A percentile compares a stretch with the other conserved stretches of the same genome.
phyloP scores from a whole-genome alignment of 1,139 yeast genomes.

The Blastobotrys buckinghamii region DNA sequence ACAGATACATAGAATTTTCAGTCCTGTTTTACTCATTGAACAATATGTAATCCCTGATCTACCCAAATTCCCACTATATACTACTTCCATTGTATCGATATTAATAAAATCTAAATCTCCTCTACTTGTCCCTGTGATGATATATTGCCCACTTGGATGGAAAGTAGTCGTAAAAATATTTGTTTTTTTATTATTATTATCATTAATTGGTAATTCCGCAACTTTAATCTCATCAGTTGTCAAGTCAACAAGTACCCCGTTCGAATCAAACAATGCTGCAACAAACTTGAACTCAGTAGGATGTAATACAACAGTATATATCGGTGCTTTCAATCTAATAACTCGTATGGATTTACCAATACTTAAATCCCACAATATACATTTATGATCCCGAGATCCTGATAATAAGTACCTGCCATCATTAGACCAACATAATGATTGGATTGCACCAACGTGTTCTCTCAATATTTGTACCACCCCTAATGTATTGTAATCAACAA shows the following conservation, averaged over 20 bases:
- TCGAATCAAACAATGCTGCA: constrained; percentile 38
- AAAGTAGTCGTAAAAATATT: constrained; percentile 32
- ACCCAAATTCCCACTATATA: constrained; percentile 52
- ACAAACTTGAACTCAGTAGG: constrained; percentile 49
- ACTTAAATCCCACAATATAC: constrained; percentile 73
- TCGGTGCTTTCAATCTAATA: constrained; percentile 59
- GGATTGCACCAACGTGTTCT: constrained; percentile 70
- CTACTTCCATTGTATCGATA: constrained; percentile 28
- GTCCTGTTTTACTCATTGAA: constrained; percentile 58
- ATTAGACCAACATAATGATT: constrained; percentile 69
- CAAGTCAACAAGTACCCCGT: constrained; percentile 30
- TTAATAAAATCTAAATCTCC: constrained; percentile 62
- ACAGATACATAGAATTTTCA: constrained; percentile 68
- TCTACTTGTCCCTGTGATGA: constrained; percentile 72
- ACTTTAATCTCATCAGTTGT: constrained; percentile 18
- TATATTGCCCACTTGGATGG: constrained; percentile 46
- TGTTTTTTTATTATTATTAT: constrained; percentile 19
- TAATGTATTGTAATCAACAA: constrained; percentile 70
- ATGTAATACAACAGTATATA: constrained; percentile 62
- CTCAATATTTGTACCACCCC: constrained; percentile 49
- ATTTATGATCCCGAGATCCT: constrained; percentile 81
- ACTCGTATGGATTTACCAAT: constrained; percentile 40
- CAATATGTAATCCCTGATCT: constrained; percentile 69
- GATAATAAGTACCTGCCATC: constrained; percentile 68
- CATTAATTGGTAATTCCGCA: constrained; percentile 24